Conservation (phyloP, 441 rosid genomes). For the Eruca vesicaria region DNA sequence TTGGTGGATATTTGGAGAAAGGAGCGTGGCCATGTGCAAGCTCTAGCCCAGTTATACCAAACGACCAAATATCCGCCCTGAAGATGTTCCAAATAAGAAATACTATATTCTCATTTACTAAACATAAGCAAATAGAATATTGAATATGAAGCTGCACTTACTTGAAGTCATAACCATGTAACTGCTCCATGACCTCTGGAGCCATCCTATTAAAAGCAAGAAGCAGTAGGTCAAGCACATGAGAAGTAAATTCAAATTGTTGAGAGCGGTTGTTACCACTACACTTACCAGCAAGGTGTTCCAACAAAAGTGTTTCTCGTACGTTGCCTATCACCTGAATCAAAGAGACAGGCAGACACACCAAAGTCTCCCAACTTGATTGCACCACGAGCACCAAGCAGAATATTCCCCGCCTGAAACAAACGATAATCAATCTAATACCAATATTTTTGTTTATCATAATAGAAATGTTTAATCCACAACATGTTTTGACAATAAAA, state of each 20-base stretch:
- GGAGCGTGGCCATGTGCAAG: conserved; percentile 99
- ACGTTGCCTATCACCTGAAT: conserved; percentile 97
- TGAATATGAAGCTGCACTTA: conserved; percentile 35
- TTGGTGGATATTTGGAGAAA: conserved; percentile 96
- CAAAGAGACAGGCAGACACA: conserved; percentile 96
- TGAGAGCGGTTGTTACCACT: not conserved
- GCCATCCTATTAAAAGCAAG: conserved; percentile 79
- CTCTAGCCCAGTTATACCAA: conserved; percentile 96
- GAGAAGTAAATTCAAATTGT: not conserved
- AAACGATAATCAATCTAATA: not conserved
- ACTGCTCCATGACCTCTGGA: conserved; percentile 99
- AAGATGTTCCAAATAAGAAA: conserved; percentile 36
- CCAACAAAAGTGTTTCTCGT: conserved; percentile 98
- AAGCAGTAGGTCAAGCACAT: conserved; percentile 6
- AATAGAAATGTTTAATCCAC: not conserved
- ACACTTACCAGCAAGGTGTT: conserved; percentile 94
- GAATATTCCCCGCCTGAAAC: conserved; percentile 86
- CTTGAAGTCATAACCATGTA: conserved; percentile 98
- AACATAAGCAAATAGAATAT: conserved; percentile 8
- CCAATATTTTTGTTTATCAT: not conserved
- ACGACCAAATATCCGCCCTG: conserved; percentile 99
- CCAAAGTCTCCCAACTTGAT: conserved; percentile 96
- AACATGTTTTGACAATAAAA: too few species aligned
- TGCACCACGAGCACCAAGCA: conserved; percentile 78
- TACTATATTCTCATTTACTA: conserved; percentile 12